Base-by-base conservation (phyloP, 2,329 filamentous ascomycete species). In the Cladophialophora psammophila region DNA sequence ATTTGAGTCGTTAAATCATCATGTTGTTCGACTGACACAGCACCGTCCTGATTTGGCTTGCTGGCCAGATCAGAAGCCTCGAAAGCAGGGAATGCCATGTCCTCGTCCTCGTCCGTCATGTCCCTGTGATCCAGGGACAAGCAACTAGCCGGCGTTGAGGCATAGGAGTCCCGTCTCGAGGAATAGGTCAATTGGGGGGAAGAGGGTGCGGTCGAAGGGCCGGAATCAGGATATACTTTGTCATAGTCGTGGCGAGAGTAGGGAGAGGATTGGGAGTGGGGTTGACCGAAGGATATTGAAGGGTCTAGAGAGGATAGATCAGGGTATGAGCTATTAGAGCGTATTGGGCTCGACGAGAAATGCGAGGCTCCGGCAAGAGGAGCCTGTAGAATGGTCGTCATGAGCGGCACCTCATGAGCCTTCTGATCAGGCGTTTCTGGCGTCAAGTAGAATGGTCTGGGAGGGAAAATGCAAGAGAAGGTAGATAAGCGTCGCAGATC, bases 71-170 rank as follows among this genome's bases (percentile, higher is more conserved):
- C 59, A 6, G 66, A 61, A 18, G 58, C 59, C 40, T 58, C 77
- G 73, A 83, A 85, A 60, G 79, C 76, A 8, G 82, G 82, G 70
- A 85, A 83, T 5, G 77, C 72, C 63, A 84, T 77, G 50, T 77
- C 78, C 54, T 74, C 74, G 45, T 73, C 72, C n/a, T 73, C 69
- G 18, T 74, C 72, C 20, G 74, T 71, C 15, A 55, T 53, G 52
- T 71, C 67, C 54, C 72, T 70, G 18, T 72, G 72, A 60, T 75
- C 74, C 48, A 81, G 73, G 0, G 80, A 80, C 10, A 81, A 63
- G 61, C 73, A 78, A 66, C 78, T 79, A 15, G 79, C 69, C 13
- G 79, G 76, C 50, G 78, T 75, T 3, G 80, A 78, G 7, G 76
- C 73, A 60, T 78, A 79, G 13, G 77, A 76, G 3, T 75, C 71